Evolutionary conservation across 352 stramenopile genomes (phyloP).

Genomic region (Halophytophthora polymorphica): DNA sequence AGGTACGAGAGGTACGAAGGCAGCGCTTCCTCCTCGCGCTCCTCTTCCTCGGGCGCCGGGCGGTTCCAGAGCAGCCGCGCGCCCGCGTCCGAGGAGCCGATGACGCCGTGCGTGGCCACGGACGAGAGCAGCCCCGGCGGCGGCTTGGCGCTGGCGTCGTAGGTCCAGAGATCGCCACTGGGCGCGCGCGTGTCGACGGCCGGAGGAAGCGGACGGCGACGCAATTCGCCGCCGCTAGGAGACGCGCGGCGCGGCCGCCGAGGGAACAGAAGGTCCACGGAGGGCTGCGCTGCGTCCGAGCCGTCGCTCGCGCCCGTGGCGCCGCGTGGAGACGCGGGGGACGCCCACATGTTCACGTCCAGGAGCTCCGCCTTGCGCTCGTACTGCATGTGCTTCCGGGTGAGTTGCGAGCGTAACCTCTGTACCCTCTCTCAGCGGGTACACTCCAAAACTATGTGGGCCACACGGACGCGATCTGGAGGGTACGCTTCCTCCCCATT

Average conservation of each 20-base stretch:
- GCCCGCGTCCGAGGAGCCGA: slow-evolving; percentile 30
- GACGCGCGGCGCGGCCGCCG: too few species aligned
- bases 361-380: slow-evolving; percentile 14
- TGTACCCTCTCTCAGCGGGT: too few species aligned
- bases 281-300: neutral
- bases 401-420: too few species aligned
- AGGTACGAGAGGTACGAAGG: slow-evolving; percentile 75
- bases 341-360: slow-evolving; percentile 26
- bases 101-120: slow-evolving; percentile 30
- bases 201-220: slow-evolving; percentile 1
- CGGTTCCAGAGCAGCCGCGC: slow-evolving; percentile 55
- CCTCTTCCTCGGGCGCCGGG: slow-evolving; percentile 58
- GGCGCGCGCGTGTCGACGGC: slow-evolving; percentile 8
- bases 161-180: neutral
- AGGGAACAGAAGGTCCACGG: too few species aligned
- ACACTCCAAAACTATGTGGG: too few species aligned
- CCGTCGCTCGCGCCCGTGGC: slow-evolving; percentile 1
- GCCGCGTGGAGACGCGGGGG: neutral
- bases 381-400: neutral
- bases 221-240: too few species aligned
- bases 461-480: too few species aligned
- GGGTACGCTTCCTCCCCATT: too few species aligned
- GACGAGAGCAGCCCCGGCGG: neutral
- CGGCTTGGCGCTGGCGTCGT: neutral
- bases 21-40: slow-evolving; percentile 66